Evolutionary conservation across 2,329 filamentous ascomycete genomes (phyloP), one percentile per base, ranked within the genome.

Genomic region (Rhytidhysteron rufulum): DNA sequence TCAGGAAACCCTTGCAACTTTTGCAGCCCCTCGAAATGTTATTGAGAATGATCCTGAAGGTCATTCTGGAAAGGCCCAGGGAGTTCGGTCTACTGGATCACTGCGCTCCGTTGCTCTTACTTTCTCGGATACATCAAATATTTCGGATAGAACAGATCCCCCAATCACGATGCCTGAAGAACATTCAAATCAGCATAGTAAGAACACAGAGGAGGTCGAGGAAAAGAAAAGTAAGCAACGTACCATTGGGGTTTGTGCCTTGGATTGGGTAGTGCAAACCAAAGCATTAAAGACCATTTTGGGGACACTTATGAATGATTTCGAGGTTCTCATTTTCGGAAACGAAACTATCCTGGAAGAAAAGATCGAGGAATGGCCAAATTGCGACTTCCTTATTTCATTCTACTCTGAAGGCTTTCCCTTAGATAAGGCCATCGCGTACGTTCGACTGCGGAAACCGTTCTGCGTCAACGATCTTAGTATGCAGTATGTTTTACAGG

Each of bases 341-440:
- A 90, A 96, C 69, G 96, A 96, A 67, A 88, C 94, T 16, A 96
- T 96, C 51, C 73, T 95, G 31, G 90, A 96, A 54, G 90, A 96
- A 77, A 85, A 85, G 48, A 83, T 94, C 42, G 87, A 93, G 65
- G 93, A 94, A 60, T 95, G 88, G 88, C 88, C 88, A n/a, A 80
- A 91, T 36, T 91, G 86, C 63, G 89, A 96, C 66, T 96, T 91
- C 56, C 69, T 96, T 37, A 93, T 96, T 57, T 93, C 88, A 1
- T 96, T 96, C 67, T 96, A 95, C 66, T 95, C 89, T 0, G 89
- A 95, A 62, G 90, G 90, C 0, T 96, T 96, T 49, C 90, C 90
- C 0, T 69, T 96, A 34, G 88, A 95, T 47, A 96, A 96, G 62
- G 90, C 90, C 2, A 93, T 96, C 51, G 86, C 88, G 19, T 96